These are phyloP conservation scores for Dendrobium huoshanense DNA, from an alignment of 106 monocot genomes.

Conservation along the genomic window DNA sequence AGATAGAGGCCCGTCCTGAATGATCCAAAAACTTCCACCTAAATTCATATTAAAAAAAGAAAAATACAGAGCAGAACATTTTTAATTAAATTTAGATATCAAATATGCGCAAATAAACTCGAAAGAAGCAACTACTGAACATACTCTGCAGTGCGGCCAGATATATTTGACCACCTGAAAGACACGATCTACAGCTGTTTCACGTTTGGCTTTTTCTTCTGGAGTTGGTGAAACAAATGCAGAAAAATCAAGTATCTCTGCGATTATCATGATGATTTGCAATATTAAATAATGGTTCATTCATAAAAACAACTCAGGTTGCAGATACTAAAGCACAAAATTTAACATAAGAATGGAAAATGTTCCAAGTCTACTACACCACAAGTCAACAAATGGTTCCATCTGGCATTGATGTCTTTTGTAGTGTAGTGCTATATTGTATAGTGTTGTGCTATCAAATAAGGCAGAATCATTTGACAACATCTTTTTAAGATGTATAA, in stretches of 20 bases:
- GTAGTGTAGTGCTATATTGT: background rate
- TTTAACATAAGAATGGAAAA: background rate
- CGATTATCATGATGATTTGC: conserved; percentile 16
- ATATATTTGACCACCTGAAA: conserved; percentile 82
- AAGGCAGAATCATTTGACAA: too few species aligned
- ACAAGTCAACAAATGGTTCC: background rate
- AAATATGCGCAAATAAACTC: background rate
- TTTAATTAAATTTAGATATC: background rate
- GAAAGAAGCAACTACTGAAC: background rate
- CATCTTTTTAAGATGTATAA: too few species aligned
- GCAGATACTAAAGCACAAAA: background rate
- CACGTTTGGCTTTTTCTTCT: conserved; percentile 77
- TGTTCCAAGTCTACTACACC: background rate
- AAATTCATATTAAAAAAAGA: conserved; percentile 1
- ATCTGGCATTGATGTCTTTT: background rate
- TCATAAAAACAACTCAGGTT: background rate
- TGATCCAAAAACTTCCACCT: conserved; percentile 98
- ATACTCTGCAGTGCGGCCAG: conserved; percentile 87
- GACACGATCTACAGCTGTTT: conserved; percentile 57
- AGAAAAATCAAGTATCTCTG: conserved; percentile 95
- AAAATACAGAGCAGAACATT: background rate
- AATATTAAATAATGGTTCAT: conserved; percentile 10
- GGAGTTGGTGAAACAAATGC: conserved; percentile 76
- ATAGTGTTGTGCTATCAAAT: background rate
- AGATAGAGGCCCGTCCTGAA: conserved; percentile 86